Evolutionary conservation across 345 rosid genomes (phyloP).

Genomic region (Moricandia arvensis): DNA sequence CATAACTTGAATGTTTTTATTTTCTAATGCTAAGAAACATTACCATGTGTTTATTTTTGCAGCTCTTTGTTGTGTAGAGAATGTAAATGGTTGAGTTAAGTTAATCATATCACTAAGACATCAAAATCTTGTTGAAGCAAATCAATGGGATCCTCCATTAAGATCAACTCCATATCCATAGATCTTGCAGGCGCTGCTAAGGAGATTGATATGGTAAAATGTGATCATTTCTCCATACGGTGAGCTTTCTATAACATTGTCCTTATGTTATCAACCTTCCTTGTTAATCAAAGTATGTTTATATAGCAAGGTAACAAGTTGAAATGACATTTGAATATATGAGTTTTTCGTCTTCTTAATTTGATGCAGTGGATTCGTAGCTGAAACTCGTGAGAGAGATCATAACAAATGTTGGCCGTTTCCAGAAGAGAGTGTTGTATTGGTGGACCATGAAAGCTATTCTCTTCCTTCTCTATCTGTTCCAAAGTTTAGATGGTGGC

Average conservation of each 20-base stretch:
- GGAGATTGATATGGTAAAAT: constrained; percentile 40
- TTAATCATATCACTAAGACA: constrained; percentile 26
- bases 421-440: constrained; percentile 40
- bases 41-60: background rate
- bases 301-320: background rate
- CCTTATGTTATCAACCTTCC: constrained; percentile 3
- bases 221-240: constrained; percentile 82
- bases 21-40: constrained; percentile 2
- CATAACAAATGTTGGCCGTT: constrained; percentile 66
- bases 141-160: constrained; percentile 48
- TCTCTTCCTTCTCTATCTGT: constrained; percentile 49
- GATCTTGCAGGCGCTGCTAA: constrained; percentile 49
- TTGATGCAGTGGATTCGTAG: constrained; percentile 65
- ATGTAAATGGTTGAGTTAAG: constrained; percentile 42
- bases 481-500: constrained; percentile 61
- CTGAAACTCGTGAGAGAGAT: constrained; percentile 55
- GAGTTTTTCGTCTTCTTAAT: background rate
- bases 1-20: background rate
- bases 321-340: background rate
- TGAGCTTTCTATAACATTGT: constrained; percentile 31
- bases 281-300: background rate
- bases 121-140: constrained; percentile 30
- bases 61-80: constrained; percentile 22
- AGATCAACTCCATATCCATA: constrained; percentile 61
- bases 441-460: background rate